Evolutionary conservation across 2,329 filamentous ascomycete genomes (phyloP).

Genomic region (Furcasterigmium furcatum): DNA sequence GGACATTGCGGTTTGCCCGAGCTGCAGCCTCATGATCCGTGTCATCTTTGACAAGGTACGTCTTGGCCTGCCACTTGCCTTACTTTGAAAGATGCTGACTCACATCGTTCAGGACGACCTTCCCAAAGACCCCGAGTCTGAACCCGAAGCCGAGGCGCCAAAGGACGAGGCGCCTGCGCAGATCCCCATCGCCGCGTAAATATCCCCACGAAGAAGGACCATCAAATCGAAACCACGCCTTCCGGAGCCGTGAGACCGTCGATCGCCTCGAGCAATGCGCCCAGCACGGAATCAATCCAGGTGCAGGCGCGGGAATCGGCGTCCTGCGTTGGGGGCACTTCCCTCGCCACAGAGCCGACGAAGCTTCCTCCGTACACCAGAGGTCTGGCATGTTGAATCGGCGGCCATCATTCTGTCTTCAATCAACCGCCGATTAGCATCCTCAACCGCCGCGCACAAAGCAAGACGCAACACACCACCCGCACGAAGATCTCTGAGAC

Average conservation of each 20-base stretch:
- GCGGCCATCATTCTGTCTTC: too few relatives aligned
- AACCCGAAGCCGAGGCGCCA: slow-evolving; percentile 22
- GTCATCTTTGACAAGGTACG: slow-evolving; percentile 87
- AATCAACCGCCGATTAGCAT: too few relatives aligned
- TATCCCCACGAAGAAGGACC: background rate
- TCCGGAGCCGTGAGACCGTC: too few relatives aligned
- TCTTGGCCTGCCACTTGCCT: background rate
- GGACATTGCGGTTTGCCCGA: slow-evolving; percentile 95
- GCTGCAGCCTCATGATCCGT: slow-evolving; percentile 93
- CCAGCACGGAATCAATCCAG: too few relatives aligned
- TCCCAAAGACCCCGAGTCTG: slow-evolving; percentile 30
- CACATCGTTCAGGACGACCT: slow-evolving; percentile 35
- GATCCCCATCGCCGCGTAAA: slow-evolving; percentile 37
- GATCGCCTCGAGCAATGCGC: too few relatives aligned
- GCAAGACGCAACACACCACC: background rate
- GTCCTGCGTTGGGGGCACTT: too few relatives aligned
- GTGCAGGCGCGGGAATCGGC: too few relatives aligned
- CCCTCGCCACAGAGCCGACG: too few relatives aligned
- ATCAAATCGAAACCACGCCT: too few relatives aligned
- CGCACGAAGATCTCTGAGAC: background rate
- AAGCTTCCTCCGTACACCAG: too few relatives aligned
- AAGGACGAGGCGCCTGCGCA: slow-evolving; percentile 23
- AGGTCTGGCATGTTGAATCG: too few relatives aligned
- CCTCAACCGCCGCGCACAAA: too few relatives aligned
- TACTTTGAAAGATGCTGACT: background rate